phyloP scores from a whole-genome alignment of 345 rosid genomes.

The Schrenkiella parvula region DNA sequence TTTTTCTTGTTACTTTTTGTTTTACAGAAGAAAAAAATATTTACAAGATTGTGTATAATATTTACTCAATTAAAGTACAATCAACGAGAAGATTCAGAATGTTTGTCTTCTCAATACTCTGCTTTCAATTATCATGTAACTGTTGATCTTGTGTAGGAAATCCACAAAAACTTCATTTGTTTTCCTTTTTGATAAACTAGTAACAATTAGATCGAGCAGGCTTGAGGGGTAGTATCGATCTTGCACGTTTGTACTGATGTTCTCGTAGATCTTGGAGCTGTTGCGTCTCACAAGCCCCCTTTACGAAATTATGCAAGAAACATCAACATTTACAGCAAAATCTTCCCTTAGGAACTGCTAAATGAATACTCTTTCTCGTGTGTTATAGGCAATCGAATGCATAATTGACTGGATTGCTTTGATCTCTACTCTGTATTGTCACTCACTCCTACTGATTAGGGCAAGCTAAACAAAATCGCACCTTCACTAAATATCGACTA shows the following conservation, averaged over 20 bases:
- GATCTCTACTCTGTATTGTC: background rate
- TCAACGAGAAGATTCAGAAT: too few relatives aligned
- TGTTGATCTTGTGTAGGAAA: too few relatives aligned
- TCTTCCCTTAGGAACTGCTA: background rate
- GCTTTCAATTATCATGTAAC: too few relatives aligned
- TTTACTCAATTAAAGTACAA: too few relatives aligned
- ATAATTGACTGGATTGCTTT: background rate
- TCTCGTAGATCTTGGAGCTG: background rate
- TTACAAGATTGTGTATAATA: too few relatives aligned
- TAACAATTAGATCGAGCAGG: background rate
- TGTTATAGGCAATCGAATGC: background rate
- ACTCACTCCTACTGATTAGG: background rate
- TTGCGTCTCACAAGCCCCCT: background rate
- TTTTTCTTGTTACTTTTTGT: too few relatives aligned
- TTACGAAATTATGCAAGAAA: background rate
- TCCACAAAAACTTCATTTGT: too few relatives aligned
- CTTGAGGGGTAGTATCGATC: background rate
- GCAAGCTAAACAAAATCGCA: background rate
- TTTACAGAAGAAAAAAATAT: too few relatives aligned
- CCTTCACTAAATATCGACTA: background rate
- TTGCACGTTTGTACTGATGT: background rate
- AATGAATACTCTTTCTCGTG: background rate
- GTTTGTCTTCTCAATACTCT: too few relatives aligned
- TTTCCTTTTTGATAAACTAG: background rate
- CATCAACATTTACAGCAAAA: background rate